Evolutionary conservation across 208 protist genomes (phyloP).

Genomic region (Tritrichomonas foetus): DNA sequence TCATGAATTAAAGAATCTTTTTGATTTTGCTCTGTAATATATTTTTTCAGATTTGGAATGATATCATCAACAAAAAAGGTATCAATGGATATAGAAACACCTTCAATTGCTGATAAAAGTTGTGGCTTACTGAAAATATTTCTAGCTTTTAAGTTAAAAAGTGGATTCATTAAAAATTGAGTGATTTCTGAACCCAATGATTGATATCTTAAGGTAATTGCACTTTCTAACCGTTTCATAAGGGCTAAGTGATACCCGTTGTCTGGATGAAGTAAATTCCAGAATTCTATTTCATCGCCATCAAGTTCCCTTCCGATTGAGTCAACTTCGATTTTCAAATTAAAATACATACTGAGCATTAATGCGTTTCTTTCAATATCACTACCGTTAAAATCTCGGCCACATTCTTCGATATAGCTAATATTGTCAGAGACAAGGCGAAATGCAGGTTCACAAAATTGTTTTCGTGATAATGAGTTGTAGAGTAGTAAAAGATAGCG

Average conservation of each 20-base stretch:
- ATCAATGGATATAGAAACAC: not conserved
- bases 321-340: not conserved
- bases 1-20: not conserved
- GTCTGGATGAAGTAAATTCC: not conserved
- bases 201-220: not conserved
- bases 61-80: not conserved
- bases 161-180: not conserved
- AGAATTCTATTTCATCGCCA: not conserved
- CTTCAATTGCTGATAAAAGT: not conserved
- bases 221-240: not conserved
- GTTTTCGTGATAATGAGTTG: not conserved
- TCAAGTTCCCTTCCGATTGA: not conserved
- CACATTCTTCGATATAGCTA: not conserved
- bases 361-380: not conserved
- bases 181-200: not conserved
- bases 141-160: not conserved
- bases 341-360: not conserved
- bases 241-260: not conserved
- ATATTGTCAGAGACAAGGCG: not conserved
- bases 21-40: not conserved
- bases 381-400: not conserved
- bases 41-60: not conserved
- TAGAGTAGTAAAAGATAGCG: not conserved
- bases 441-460: not conserved
- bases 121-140: not conserved